Evolutionary conservation across 148 eudicot species (phyloP).

Genomic region (Cornus florida): DNA sequence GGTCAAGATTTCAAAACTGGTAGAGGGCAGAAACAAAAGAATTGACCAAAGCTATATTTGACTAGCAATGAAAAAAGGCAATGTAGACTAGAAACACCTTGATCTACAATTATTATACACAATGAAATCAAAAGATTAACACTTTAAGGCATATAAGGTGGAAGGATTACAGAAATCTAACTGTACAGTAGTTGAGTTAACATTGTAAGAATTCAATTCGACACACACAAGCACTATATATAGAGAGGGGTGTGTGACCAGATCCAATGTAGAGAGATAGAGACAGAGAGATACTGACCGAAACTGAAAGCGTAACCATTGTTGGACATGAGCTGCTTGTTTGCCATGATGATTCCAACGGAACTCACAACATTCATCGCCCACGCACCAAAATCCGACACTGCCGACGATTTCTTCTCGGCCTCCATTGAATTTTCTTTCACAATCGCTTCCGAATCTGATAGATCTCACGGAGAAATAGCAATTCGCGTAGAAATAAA

Average conservation of each 20-base stretch:
- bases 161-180: not conserved
- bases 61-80: not conserved
- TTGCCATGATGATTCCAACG: conserved; percentile 77
- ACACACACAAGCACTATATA: not conserved
- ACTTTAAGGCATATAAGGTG: not conserved
- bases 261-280: conserved; percentile 1
- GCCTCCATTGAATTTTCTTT: conserved; percentile 38
- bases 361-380: conserved; percentile 76
- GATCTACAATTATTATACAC: too few species aligned
- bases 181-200: not conserved
- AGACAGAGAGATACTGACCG: conserved; percentile 31
- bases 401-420: conserved; percentile 51
- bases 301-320: conserved; percentile 63
- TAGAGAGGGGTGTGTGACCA: conserved; percentile 4
- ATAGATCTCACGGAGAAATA: conserved; percentile 9
- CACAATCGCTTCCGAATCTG: not conserved
- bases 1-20: too few species aligned
- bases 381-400: conserved; percentile 77
- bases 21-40: too few species aligned
- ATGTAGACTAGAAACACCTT: too few species aligned
- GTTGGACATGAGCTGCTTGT: conserved; percentile 70
- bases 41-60: not conserved
- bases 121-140: not conserved
- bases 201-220: not conserved
- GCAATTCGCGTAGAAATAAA: not conserved